A percentile compares a stretch with the other conserved stretches of the same genome.
phyloP scores from a whole-genome alignment of 2,329 filamentous ascomycete genomes.

The Pochonia chlamydosporia region DNA sequence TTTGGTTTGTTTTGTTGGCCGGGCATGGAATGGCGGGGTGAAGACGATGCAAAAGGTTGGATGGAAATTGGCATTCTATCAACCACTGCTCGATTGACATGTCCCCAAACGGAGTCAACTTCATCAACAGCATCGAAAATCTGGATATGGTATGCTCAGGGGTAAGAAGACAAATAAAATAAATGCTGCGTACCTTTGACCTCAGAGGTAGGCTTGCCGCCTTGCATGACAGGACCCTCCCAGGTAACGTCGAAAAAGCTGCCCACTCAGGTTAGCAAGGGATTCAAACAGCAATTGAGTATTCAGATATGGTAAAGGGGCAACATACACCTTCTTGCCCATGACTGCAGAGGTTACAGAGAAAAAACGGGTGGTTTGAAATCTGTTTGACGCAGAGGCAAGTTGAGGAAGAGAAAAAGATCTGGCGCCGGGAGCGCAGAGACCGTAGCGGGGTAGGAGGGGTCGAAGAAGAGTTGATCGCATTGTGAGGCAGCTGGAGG shows the following conservation, averaged over 20 bases:
- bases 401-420: slow-evolving; percentile 36
- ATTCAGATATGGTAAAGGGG: background rate
- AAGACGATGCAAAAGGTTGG: background rate
- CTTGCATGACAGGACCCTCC: slow-evolving; percentile 66
- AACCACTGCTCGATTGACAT: no score
- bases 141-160: no score
- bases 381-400: slow-evolving; percentile 34
- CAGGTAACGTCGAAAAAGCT: slow-evolving; percentile 70
- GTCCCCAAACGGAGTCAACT: no score
- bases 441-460: slow-evolving; percentile 41
- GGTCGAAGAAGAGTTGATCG: slow-evolving; percentile 38
- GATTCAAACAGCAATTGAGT: background rate
- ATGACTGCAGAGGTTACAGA: slow-evolving; percentile 62
- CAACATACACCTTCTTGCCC: slow-evolving; percentile 59
- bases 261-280: slow-evolving; percentile 2
- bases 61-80: background rate
- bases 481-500: slow-evolving; percentile 38
- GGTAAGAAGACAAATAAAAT: no score
- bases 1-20: background rate
- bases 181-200: slow-evolving; percentile 50
- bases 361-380: slow-evolving; percentile 37
- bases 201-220: slow-evolving; percentile 45
- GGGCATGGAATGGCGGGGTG: background rate
- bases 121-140: no score
- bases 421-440: slow-evolving; percentile 32